Evolutionary conservation across 306 rosid genomes (phyloP).

Genomic region (Lotus japonicus): DNA sequence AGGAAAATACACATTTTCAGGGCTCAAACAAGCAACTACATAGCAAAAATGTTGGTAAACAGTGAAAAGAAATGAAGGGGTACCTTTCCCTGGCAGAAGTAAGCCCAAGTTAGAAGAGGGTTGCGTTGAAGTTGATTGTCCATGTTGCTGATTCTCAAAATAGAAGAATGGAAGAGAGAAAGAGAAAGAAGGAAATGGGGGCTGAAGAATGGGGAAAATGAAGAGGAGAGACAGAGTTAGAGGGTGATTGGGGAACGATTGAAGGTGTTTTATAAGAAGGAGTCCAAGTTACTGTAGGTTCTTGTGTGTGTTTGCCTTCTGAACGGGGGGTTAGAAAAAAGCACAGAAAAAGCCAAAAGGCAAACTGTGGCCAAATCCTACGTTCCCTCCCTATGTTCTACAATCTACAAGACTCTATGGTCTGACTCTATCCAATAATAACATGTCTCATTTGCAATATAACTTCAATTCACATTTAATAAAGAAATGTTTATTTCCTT

Average conservation of each 20-base stretch:
- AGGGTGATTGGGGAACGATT: slow-evolving; percentile 33
- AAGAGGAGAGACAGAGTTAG: background rate
- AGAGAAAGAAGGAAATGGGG: background rate
- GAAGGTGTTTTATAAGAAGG: slow-evolving; percentile 35
- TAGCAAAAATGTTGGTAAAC: background rate
- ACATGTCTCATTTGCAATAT: background rate
- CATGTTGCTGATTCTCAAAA: slow-evolving; percentile 31
- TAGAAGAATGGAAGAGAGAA: background rate
- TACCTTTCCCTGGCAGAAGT: slow-evolving; percentile 79
- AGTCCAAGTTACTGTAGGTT: slow-evolving; percentile 35
- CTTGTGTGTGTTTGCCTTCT: slow-evolving; percentile 19
- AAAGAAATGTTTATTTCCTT: too few relatives aligned
- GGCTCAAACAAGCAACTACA: too few relatives aligned
- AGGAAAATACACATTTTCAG: too few relatives aligned
- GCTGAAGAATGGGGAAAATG: background rate
- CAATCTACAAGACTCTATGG: background rate
- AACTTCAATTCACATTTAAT: too few relatives aligned
- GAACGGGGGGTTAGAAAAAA: slow-evolving; percentile 23
- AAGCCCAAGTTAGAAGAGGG: slow-evolving; percentile 56
- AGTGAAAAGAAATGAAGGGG: background rate
- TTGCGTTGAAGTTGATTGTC: slow-evolving; percentile 66
- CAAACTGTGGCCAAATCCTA: slow-evolving; percentile 4
- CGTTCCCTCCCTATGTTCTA: background rate
- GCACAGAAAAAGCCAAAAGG: slow-evolving; percentile 27
- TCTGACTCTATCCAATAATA: background rate